phyloP scores from a whole-genome alignment of 768 basidiomycete species.

The Amanita subjunquillea region DNA sequence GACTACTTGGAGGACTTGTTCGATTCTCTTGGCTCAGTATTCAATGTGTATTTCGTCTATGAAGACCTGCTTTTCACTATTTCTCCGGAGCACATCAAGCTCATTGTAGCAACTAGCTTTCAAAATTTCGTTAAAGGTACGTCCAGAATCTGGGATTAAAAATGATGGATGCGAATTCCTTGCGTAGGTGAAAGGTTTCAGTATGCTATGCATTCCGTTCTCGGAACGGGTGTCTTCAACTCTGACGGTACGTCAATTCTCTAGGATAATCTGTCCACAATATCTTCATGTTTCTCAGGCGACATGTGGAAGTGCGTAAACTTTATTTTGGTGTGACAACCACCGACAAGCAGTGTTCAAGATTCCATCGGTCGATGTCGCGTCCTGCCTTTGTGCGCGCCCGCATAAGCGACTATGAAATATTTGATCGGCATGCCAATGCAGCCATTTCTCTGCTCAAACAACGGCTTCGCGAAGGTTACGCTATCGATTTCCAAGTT shows the following conservation, averaged over 20 bases:
- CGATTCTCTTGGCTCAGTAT: constrained; percentile 26
- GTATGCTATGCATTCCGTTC: constrained; percentile 31
- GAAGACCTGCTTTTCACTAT: constrained; percentile 36
- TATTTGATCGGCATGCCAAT: constrained; percentile 48
- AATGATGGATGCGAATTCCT: constrained; percentile 15
- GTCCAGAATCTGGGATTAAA: not conserved
- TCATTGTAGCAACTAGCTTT: constrained; percentile 47
- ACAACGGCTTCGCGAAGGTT: constrained; percentile 35
- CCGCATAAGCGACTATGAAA: constrained; percentile 47
- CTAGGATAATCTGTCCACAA: constrained; percentile 8
- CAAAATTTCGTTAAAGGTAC: constrained; percentile 49
- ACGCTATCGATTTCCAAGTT: constrained; percentile 52
- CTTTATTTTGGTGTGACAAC: not conserved
- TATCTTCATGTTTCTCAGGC: constrained; percentile 8
- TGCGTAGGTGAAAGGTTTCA: constrained; percentile 32
- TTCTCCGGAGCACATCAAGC: constrained; percentile 45
- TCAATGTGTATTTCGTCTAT: constrained; percentile 36
- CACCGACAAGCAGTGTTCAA: constrained; percentile 9
- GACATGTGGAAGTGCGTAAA: constrained; percentile 27
- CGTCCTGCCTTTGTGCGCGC: constrained; percentile 57
- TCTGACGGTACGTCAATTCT: constrained; percentile 37
- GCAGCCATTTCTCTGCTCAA: constrained; percentile 33
- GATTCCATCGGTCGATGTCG: constrained; percentile 53
- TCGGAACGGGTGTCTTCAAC: constrained; percentile 63
- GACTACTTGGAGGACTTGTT: constrained; percentile 29